Evolutionary conservation across 192 early-diverging fungal species (phyloP), one percentile per base, ranked within the genome.

Genomic region (Coemansia sp.): DNA sequence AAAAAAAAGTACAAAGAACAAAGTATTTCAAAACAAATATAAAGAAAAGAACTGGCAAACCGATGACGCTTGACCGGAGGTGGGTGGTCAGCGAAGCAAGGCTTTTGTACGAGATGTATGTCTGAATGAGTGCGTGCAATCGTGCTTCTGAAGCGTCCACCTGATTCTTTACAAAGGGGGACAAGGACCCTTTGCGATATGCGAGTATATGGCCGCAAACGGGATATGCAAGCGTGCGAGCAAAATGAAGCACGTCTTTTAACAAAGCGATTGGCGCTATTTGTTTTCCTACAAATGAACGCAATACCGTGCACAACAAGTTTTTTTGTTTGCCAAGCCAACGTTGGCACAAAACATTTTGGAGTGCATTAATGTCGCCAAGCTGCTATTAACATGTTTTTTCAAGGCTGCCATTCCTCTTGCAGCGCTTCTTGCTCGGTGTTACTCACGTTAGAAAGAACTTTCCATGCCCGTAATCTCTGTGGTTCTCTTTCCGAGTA

Each of bases 171-270:
- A 54, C 52, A 54, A 54, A 54, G 52, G 11, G 52, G 14, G n/a
- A 21, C n/a, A 54, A 44, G 52, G 52, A 20, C 47, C 47, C 54
- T 57, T 37, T 57, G 52, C 36, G 1, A 57, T n/a, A 57, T 19
- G n/a, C n/a, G n/a, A n/a, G n/a, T n/a, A n/a, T n/a, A 59, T 59
- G 58, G 46, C 58, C 21, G 25, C 44, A 59, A 59, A 46, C 38
- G 58, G n/a, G 44, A 59, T 54, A 59, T 59, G 42, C 58, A 44
- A 44, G 58, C 58, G 58, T 47, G 57, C 57, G 22, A 22, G 58
- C 25, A 36, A 59, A 59, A 59, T 47, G 58, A 59, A 59, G 38
- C 4, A n/a, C 15, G 58, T 25, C 58, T 59, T 59, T 59, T 25
- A 46, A 12, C 38, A 59, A 59, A 59, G 54, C 5, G 44, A 59